These are phyloP conservation scores for Helminthosporium solani DNA, from an alignment of 2,329 filamentous ascomycete genomes.

Conservation along the genomic window DNA sequence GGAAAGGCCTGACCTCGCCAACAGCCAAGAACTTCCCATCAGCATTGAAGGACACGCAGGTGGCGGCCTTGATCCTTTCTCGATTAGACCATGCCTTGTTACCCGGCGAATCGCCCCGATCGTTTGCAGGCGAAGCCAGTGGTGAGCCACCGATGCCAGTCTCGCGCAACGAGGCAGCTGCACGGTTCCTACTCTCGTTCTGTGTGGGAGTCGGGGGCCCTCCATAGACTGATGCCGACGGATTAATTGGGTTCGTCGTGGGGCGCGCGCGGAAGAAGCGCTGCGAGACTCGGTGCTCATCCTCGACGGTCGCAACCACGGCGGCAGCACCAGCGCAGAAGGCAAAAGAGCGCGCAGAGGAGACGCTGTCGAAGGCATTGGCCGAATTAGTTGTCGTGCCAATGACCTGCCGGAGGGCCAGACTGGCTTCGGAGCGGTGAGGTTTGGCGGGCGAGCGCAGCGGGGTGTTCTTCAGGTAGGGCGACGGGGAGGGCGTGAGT, in stretches of 20 bases:
- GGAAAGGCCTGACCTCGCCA: conserved; percentile 64
- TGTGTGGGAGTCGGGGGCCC: conserved; percentile 56
- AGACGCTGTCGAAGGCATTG: conserved; percentile 80
- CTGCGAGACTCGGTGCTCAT: conserved; percentile 65
- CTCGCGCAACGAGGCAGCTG: conserved; percentile 55
- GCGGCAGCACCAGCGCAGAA: conserved; percentile 92
- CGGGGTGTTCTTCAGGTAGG: conserved; percentile 59
- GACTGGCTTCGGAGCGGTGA: conserved; percentile 48
- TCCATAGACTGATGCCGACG: conserved; percentile 54
- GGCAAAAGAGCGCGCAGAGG: conserved; percentile 70
- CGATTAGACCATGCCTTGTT: conserved; percentile 82
- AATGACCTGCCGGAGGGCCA: conserved; percentile 81
- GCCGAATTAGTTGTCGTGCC: conserved; percentile 85
- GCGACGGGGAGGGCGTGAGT: conserved; percentile 68
- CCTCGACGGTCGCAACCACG: conserved; percentile 80
- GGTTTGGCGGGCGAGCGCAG: conserved; percentile 63
- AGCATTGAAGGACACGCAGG: conserved; percentile 82
- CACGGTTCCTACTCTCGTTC: conserved; percentile 58
- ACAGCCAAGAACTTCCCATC: conserved; percentile 87
- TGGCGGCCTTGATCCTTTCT: conserved; percentile 91
- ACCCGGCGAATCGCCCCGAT: conserved; percentile 58
- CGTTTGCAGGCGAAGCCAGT: conserved; percentile 50
- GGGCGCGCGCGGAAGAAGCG: conserved; percentile 90
- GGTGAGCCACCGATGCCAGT: conserved; percentile 45
- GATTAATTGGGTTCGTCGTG: conserved; percentile 65